A percentile compares a stretch with the other conserved stretches of the same genome.
Evolutionary conservation across 495 filamentous ascomycete genomes (phyloP).

Genomic region (Amphirosellinia nigrospora): DNA sequence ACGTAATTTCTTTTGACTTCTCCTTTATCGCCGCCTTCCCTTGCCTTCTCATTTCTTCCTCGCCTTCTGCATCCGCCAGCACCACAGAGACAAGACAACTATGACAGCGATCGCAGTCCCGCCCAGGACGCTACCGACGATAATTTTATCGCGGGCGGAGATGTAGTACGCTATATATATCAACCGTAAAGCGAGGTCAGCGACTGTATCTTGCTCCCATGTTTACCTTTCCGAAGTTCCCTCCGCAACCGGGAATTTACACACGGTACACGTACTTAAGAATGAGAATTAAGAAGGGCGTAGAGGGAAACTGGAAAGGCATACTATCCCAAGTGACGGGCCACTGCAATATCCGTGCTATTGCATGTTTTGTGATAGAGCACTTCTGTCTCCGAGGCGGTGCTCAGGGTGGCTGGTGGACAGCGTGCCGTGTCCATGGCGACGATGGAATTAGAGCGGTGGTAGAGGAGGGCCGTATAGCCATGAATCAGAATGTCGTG

Average conservation of each 20-base stretch:
- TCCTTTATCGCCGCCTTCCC: not conserved
- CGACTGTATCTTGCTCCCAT: not conserved
- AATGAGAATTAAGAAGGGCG: not conserved
- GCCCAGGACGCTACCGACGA: not conserved
- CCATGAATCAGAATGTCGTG: not conserved
- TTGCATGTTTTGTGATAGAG: constrained; percentile 10
- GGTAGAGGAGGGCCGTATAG: not conserved
- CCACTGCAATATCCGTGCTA: not conserved
- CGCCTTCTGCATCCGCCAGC: not conserved
- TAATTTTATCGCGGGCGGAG: not conserved
- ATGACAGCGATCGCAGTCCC: not conserved
- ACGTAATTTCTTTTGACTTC: not conserved
- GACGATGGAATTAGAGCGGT: too few species aligned
- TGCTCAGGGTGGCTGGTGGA: not conserved
- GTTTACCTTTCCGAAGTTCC: not conserved
- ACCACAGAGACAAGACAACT: not conserved
- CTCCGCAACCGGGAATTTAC: not conserved
- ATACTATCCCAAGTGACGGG: constrained; percentile 7
- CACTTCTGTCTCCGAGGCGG: not conserved
- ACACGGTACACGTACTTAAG: not conserved
- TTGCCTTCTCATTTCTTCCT: not conserved
- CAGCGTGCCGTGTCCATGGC: not conserved
- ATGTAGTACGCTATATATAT: not conserved
- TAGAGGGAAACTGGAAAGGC: not conserved
- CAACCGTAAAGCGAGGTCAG: not conserved